phyloP scores from a whole-genome alignment of 495 filamentous ascomycete genomes.

The Penicillium odoratum region DNA sequence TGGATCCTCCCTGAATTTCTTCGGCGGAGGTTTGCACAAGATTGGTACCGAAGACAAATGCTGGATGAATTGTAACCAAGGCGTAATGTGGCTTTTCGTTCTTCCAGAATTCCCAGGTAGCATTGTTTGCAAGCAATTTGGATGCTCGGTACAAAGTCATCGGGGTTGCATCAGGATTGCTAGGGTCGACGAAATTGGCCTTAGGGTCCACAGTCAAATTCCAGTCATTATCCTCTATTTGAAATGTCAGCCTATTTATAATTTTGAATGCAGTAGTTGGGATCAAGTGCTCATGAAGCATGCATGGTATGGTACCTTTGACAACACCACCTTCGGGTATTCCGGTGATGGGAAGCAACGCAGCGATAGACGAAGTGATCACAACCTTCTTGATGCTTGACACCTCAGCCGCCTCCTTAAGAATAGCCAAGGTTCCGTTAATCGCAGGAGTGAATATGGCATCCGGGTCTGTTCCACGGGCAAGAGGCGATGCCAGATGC shows the following conservation, averaged over 20 bases:
- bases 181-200: not conserved
- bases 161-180: not conserved
- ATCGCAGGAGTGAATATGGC: not conserved
- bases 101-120: not conserved
- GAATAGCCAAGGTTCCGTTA: not conserved
- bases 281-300: not conserved
- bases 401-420: conserved; percentile 19
- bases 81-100: not conserved
- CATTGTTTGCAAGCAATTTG: not conserved
- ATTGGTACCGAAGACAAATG: not conserved
- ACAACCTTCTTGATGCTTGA: conserved; percentile 32
- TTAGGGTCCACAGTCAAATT: not conserved
- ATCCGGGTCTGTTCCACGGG: not conserved
- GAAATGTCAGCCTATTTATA: not conserved
- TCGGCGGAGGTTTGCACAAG: not conserved
- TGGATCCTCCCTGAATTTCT: not conserved
- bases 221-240: not conserved
- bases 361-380: conserved; percentile 29
- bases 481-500: not conserved
- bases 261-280: not conserved
- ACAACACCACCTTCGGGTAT: conserved; percentile 21
- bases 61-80: not conserved
- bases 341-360: conserved; percentile 27
- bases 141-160: not conserved
- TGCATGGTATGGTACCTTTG: conserved; percentile 10